Conservation (phyloP, 495 filamentous ascomycete genomes). For the Apiosordaria backusii region DNA sequence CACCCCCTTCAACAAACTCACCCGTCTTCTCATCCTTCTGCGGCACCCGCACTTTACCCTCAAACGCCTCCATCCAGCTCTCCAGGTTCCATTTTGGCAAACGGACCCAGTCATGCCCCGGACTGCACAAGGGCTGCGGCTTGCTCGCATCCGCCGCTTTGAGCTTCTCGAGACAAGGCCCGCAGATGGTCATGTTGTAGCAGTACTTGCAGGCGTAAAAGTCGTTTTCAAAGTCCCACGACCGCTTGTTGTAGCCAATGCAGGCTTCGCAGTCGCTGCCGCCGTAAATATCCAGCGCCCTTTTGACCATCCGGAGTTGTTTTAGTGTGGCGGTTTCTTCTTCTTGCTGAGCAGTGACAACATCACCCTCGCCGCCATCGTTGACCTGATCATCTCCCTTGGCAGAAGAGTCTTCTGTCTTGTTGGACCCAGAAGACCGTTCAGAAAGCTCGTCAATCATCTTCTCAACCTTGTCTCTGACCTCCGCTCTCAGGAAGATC, state of each 20-base stretch:
- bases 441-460: neutral
- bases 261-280: neutral
- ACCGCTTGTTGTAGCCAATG: neutral
- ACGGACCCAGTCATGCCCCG: neutral
- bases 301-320: neutral
- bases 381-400: neutral
- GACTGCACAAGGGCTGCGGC: neutral
- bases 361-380: neutral
- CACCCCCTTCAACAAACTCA: neutral
- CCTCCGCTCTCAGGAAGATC: neutral
- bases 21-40: neutral
- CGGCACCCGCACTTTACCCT: neutral
- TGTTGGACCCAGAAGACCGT: neutral
- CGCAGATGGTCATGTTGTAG: neutral
- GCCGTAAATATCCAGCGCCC: neutral
- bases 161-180: neutral
- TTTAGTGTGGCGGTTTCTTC: neutral
- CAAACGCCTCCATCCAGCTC: neutral
- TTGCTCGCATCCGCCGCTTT: neutral
- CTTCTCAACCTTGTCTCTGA: neutral
- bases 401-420: neutral
- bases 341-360: neutral
- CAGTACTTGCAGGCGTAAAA: neutral
- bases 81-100: neutral
- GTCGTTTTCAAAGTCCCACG: neutral